A percentile compares a stretch with the other conserved stretches of the same genome.
phyloP scores from a whole-genome alignment of 2,329 filamentous ascomycete genomes.

The Penicillium fuscoglaucum region DNA sequence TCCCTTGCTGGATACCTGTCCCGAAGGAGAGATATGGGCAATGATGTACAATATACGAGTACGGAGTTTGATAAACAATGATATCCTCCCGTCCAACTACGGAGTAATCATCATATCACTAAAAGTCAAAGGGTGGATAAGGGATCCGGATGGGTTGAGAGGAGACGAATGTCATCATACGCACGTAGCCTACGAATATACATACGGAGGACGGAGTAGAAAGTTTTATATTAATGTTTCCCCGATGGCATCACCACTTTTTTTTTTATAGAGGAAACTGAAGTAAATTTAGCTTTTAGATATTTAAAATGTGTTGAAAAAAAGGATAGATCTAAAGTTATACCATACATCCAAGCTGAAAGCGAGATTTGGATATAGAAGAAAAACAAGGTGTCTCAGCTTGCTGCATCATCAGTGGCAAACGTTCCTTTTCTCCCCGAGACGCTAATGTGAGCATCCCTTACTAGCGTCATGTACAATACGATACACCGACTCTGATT shows the following conservation, averaged over 20 bases:
- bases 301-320: neutral
- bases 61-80: neutral
- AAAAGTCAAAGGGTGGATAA: slow-evolving; percentile 3
- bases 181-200: slow-evolving; percentile 14
- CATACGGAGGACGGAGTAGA: neutral
- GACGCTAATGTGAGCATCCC: slow-evolving; percentile 25
- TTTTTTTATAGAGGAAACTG: neutral
- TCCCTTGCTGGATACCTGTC: slow-evolving; percentile 21
- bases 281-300: neutral
- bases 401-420: slow-evolving; percentile 20
- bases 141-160: slow-evolving; percentile 1
- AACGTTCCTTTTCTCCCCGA: slow-evolving; percentile 21
- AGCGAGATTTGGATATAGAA: neutral
- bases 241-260: slow-evolving; percentile 17
- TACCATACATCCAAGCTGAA: neutral
- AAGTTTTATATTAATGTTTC: neutral
- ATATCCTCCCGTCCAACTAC: neutral
- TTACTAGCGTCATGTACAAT: slow-evolving; percentile 17
- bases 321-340: neutral
- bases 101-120: slow-evolving; percentile 7
- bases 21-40: neutral
- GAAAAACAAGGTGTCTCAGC: slow-evolving; percentile 7
- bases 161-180: slow-evolving; percentile 21
- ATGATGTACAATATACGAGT: slow-evolving; percentile 1
- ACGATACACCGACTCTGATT: slow-evolving; percentile 12